Conservation (phyloP, 2,329 filamentous ascomycete species). For the Fusarium sp. region DNA sequence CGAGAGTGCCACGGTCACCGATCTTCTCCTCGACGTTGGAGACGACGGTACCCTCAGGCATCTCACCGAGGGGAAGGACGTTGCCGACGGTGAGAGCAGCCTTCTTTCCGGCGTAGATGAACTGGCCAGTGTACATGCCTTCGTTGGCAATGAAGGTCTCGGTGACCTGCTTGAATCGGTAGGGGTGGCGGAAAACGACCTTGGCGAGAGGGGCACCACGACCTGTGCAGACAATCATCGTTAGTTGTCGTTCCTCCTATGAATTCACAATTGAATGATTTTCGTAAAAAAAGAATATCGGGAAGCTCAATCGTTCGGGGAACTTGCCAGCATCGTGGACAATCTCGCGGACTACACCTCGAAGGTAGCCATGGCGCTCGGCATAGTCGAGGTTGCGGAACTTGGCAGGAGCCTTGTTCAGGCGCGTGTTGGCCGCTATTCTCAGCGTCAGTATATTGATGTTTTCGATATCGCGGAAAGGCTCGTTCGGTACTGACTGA, state of each 20-base stretch:
- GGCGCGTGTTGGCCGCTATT: slow-evolving; percentile 83
- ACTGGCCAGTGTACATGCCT: slow-evolving; percentile 99
- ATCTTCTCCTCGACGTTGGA: slow-evolving; percentile 99
- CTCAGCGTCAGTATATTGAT: slow-evolving; percentile 51
- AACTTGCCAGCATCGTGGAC: slow-evolving; percentile 90
- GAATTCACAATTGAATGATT: slow-evolving; percentile 23
- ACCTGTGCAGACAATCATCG: slow-evolving; percentile 52
- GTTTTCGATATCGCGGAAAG: slow-evolving; percentile 43
- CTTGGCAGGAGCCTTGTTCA: slow-evolving; percentile 87
- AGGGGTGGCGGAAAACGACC: slow-evolving; percentile 97
- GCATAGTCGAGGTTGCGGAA: slow-evolving; percentile 97
- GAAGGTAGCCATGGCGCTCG: slow-evolving; percentile 97
- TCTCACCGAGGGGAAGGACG: slow-evolving; percentile 91
- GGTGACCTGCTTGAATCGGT: slow-evolving; percentile 96
- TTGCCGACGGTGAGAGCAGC: slow-evolving; percentile 97
- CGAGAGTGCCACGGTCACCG: slow-evolving; percentile 95
- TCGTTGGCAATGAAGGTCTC: slow-evolving; percentile 99
- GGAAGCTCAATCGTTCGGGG: slow-evolving; percentile 35
- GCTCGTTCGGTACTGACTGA: slow-evolving; percentile 61
- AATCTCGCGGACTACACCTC: slow-evolving; percentile 98
- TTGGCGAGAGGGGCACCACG: slow-evolving; percentile 98
- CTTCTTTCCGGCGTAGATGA: slow-evolving; percentile 99
- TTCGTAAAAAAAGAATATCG: slow-evolving; percentile 27
- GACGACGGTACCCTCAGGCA: slow-evolving; percentile 99
- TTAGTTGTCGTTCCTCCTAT: slow-evolving; percentile 45